These are phyloP conservation scores for Lithohypha guttulata DNA, from an alignment of 2,329 filamentous ascomycete species.

Conservation along the genomic window DNA sequence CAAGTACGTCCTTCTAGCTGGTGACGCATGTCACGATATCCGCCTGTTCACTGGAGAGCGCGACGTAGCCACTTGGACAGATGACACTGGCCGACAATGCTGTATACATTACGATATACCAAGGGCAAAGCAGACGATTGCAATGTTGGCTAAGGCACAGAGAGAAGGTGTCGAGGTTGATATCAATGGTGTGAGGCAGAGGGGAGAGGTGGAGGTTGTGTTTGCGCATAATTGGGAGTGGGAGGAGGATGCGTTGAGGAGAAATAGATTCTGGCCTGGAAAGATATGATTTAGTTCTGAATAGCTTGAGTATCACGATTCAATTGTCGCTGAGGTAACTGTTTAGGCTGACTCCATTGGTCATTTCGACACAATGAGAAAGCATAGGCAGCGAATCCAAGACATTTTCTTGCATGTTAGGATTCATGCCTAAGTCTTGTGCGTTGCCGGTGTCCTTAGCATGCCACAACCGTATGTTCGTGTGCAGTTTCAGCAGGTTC, in stretches of 20 bases:
- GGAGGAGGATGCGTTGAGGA: constrained; percentile 19
- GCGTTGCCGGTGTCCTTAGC: no score
- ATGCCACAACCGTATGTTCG: no score
- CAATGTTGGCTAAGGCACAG: constrained; percentile 13
- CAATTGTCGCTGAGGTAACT: background rate
- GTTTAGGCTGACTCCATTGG: no score
- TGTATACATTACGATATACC: constrained; percentile 25
- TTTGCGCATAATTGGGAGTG: constrained; percentile 27
- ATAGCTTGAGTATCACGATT: background rate
- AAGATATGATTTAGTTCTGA: constrained; percentile 2
- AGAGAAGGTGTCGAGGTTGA: constrained; percentile 14
- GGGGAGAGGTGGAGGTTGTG: constrained; percentile 24
- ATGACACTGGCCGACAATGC: constrained; percentile 21
- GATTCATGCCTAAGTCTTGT: no score
- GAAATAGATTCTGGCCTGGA: constrained; percentile 15
- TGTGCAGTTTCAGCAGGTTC: no score
- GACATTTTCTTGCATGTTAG: no score
- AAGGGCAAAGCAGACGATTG: constrained; percentile 22
- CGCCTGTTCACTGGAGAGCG: constrained; percentile 24
- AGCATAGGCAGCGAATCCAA: no score
- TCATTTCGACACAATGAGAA: no score
- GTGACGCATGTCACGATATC: constrained; percentile 27
- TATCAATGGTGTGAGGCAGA: constrained; percentile 6
- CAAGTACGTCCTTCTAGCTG: constrained; percentile 24
- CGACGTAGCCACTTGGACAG: constrained; percentile 24